A percentile compares a stretch with the other conserved stretches of the same genome.
Evolutionary conservation across 2,329 filamentous ascomycete species (phyloP).

Genomic region (Bertia moriformis): DNA sequence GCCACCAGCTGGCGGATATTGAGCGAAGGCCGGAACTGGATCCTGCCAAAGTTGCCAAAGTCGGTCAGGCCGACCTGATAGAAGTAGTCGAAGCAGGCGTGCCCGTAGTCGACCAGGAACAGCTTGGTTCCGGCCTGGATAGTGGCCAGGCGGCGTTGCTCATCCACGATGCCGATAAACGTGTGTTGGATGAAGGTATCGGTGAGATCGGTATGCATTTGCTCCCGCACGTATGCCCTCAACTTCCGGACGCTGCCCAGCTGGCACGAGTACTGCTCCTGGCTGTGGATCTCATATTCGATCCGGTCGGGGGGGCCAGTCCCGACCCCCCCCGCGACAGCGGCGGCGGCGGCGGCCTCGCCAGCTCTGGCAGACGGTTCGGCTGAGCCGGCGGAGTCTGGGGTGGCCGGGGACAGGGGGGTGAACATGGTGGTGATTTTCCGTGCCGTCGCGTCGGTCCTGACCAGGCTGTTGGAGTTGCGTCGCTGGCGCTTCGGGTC

Average conservation of each 20-base stretch:
- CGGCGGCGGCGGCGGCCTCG: slow-evolving; percentile 7
- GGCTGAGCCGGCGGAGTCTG: slow-evolving; percentile 11
- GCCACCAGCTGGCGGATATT: slow-evolving; percentile 55
- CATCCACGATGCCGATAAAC: slow-evolving; percentile 87
- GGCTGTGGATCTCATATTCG: slow-evolving; percentile 60
- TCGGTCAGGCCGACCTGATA: slow-evolving; percentile 91
- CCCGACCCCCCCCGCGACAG: slow-evolving; percentile 8
- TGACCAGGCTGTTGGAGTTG: slow-evolving; percentile 62
- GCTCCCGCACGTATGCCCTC: slow-evolving; percentile 63
- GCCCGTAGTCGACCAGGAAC: slow-evolving; percentile 84
- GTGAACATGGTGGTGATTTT: slow-evolving; percentile 95
- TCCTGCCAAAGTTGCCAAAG: slow-evolving; percentile 83
- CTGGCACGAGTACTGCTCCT: slow-evolving; percentile 54
- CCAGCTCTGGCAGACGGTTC: slow-evolving; percentile 9
- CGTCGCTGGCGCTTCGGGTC: slow-evolving; percentile 19
- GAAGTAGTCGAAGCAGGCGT: slow-evolving; percentile 76
- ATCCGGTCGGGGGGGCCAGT: slow-evolving; percentile 32
- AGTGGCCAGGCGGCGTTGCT: slow-evolving; percentile 69
- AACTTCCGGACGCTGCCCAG: slow-evolving; percentile 77
- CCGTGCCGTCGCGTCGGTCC: slow-evolving; percentile 73
- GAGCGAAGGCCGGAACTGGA: slow-evolving; percentile 66
- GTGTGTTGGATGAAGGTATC: slow-evolving; percentile 78
- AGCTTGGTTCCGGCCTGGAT: slow-evolving; percentile 87
- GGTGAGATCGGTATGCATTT: slow-evolving; percentile 72
- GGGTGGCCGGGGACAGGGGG: slow-evolving; percentile 25